Base-by-base conservation (phyloP, 2,329 filamentous ascomycete genomes). In the Apiospora phragmitis region DNA sequence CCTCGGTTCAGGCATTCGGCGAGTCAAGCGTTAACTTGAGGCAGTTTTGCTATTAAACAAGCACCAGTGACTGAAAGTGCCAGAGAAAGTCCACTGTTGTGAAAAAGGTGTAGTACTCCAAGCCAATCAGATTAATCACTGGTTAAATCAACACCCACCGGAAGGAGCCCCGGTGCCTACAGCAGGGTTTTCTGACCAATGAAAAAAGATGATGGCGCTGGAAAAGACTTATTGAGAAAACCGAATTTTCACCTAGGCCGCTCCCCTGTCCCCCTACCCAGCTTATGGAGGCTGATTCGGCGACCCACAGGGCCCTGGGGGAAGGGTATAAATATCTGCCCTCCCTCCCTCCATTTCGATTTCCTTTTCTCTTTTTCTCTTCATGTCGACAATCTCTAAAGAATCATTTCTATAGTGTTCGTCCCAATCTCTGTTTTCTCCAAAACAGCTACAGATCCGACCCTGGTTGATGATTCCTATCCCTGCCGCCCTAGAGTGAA, bases 371-470 rank as follows among this genome's bases (percentile, higher is more conserved):
- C 82, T 76, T 79, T 78, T 75, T 83, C 85, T 88, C 83, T 82
- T 86, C 81, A 88, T 83, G 86, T 87, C 87, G 87, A 89, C 86
- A 88, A 89, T 79, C 72, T 75, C 69, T 73, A 86, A 84, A 94
- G 93, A 95, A 95, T 95, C 93, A 94, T 93, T 97, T 97, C 93
- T 97, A 95, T 94, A 97, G 94, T 95, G 91, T 47, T 88, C 93
- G 91, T 91, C 94, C 92, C 89, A 88, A 88, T 62, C 91, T 94
- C 93, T 96, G 92, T 94, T 91, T 92, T 95, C 90, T 90, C 90
- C 89, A 94, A 89, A 92, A 88, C 88, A 97, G 94, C 93, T 90
- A 94, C 92, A 95, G 92, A 94, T 89, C 90, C 90, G 90, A 95
- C 91, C 93, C 93, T 94, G 93, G 93, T 93, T 93, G 94, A 97